Percentiles rank a stretch among this genome's conserved stretches.
Conservation (phyloP, 2,329 filamentous ascomycete species). For the Biscogniauxia sp. region DNA sequence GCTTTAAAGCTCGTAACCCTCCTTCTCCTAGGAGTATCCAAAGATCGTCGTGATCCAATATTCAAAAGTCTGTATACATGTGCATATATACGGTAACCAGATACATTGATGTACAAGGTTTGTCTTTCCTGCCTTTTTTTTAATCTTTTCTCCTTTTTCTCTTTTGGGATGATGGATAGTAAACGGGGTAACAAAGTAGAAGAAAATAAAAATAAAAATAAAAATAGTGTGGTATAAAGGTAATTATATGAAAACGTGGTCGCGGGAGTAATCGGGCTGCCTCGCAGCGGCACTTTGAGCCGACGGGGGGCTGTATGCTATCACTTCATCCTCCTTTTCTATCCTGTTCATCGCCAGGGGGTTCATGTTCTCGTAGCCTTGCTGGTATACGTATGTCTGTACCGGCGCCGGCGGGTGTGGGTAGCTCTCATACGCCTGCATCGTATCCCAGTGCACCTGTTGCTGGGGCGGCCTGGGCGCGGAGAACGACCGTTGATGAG, state of each 20-base stretch:
- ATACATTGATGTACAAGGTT: not conserved
- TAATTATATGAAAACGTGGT: constrained; percentile 27
- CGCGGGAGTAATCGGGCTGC: constrained; percentile 19
- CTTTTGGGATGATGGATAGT: not conserved
- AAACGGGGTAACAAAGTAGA: not conserved
- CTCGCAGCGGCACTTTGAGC: constrained; percentile 17
- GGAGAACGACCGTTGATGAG: constrained; percentile 55
- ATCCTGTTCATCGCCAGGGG: constrained; percentile 57
- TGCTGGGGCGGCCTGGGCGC: constrained; percentile 50
- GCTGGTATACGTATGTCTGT: constrained; percentile 16
- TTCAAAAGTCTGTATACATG: constrained; percentile 1
- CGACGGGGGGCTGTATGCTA: constrained; percentile 16
- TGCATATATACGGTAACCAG: constrained; percentile 4
- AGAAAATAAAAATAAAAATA: not conserved
- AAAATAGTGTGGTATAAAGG: not conserved
- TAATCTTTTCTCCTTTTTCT: too few relatives aligned
- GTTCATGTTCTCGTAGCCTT: constrained; percentile 44
- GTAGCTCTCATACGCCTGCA: constrained; percentile 38
- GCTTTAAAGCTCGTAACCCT: constrained; percentile 14
- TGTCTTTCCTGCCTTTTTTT: not conserved
- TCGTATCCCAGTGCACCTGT: constrained; percentile 42
- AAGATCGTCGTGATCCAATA: not conserved
- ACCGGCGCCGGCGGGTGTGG: constrained; percentile 25
- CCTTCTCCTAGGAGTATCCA: not conserved
- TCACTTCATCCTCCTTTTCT: constrained; percentile 32